Percentiles rank a stretch among this genome's conserved stretches.
Conservation (phyloP, 2,329 filamentous ascomycete species). For the Herpomyces periplanetae region DNA sequence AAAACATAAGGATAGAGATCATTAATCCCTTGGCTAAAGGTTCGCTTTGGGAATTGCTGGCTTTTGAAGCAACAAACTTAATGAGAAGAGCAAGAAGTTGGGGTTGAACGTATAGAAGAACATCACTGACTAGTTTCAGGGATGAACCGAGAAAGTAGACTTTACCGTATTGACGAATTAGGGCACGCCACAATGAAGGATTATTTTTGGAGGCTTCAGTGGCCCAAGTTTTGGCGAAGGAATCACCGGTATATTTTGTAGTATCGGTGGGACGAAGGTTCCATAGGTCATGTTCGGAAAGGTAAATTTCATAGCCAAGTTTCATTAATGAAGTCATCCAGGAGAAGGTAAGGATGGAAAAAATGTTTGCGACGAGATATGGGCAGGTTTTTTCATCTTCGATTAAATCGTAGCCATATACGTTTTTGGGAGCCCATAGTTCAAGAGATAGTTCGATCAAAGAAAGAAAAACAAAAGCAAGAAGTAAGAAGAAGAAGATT, state of each 20-base stretch:
- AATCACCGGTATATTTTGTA: constrained; percentile 26
- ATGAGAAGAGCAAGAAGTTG: constrained; percentile 60
- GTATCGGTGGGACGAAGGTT: constrained; percentile 42
- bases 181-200: constrained; percentile 51
- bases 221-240: constrained; percentile 36
- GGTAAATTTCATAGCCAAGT: constrained; percentile 53
- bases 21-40: too few relatives aligned
- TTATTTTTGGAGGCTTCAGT: constrained; percentile 27
- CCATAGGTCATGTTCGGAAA: constrained; percentile 89
- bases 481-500: constrained; percentile 31
- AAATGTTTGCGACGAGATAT: constrained; percentile 65
- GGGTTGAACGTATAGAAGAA: constrained; percentile 55
- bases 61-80: constrained; percentile 40
- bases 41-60: too few relatives aligned
- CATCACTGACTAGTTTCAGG: constrained; percentile 63
- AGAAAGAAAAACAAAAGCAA: constrained; percentile 26
- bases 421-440: constrained; percentile 47
- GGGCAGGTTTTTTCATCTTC: constrained; percentile 19
- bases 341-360: constrained; percentile 65
- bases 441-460: constrained; percentile 32
- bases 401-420: constrained; percentile 19
- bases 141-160: constrained; percentile 43
- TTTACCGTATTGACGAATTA: constrained; percentile 46
- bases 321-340: constrained; percentile 99
- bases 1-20: constrained; percentile 1